Evolutionary conservation across 805 yeast genomes (phyloP), one percentile per base, ranked within the genome.

Genomic region (Wickerhamomyces subpelliculosus): DNA sequence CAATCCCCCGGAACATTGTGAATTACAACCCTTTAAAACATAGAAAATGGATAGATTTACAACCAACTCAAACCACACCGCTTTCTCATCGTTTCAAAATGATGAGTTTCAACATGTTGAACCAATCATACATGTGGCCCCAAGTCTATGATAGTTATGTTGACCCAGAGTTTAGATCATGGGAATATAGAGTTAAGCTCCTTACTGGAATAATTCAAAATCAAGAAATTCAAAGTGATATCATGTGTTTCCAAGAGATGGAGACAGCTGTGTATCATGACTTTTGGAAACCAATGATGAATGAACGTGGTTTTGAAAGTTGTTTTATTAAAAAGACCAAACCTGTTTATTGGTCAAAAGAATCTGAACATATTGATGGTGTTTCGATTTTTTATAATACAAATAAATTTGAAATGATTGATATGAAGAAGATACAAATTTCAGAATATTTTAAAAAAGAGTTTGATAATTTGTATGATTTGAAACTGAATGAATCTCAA

Each of bases 181-280:
- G 81, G 83, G 55, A 54, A 7, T 68, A 68, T 44, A 46, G 83
- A 42, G 67, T 74, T 38, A 42, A 50, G 6, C 58, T 74, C 36
- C 45, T 78, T 27, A 64, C 68, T 38, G 43, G 50, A 21, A 61
- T 68, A 32, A 36, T 52, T 1, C 35, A 39, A 6, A 58, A 70
- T 45, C 45, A 47, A 13, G 68, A 52, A 25, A 38, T 68, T 6
- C 32, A 57, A 17, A 60, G 75, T 17, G 84, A 77, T 47, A 68
- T 78, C 8, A 72, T 78, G 78, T 78, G 84, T 49, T 61, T 73
- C 41, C 79, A 73, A 45, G 79, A 73, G 55, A 55, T 73, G 63
- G 76, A 74, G 17, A 49, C 57, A 18, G 52, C 52, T 16, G 64
- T 67, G n/a, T 73, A 67, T 43, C 34, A 58, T 10, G 44, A 51